Evolutionary conservation across 805 yeast species (phyloP), one percentile per base, ranked within the genome.

Genomic region (Candida xyloterini): DNA sequence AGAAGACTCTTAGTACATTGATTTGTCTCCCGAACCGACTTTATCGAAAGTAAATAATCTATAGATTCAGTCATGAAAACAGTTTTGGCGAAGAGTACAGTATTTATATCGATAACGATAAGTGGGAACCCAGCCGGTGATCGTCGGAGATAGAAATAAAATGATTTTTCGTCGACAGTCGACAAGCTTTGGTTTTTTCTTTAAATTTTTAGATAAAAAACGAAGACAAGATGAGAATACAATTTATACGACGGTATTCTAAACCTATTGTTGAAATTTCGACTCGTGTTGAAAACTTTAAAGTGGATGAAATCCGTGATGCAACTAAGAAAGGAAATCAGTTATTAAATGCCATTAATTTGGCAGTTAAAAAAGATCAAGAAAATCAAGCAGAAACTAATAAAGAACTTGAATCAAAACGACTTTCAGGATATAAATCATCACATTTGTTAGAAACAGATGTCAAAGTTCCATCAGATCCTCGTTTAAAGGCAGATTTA

Each of bases 11-110:
- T 66, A 22, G 79, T 74, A 25, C 68, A 62, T 0, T 60, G 47
- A 6, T 77, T 67, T 15, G 77, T 70, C 40, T 71, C 79, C 47
- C 84, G 67, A 3, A 79, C 84, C 0, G 83, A 74, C 21, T 62
- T 59, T 32, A 79, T 74, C n/a, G 77, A 63, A 18, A 70, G 62
- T 7, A 78, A 56, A 39, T 74, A 72, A 1, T 48, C 44, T 3
- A 20, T 33, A 3, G 42, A 31, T 14, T 26, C 18, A n/a, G 33
- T 21, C 42, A 38, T 38, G 32, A 31, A 26, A 15, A n/a, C 18
- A n/a, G 10, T 10, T 5, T 27, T 20, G 5, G 20, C 20, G 4
- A 18, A 18, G 6, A 11, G 9, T 3, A 10, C 10, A 13, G 22
- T 13, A 24, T 24, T 28, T 34, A 30, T 30, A 34, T 34, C 25